Base-by-base conservation (phyloP, 257 asterid genomes). In the Paraleonurus japonicus region DNA sequence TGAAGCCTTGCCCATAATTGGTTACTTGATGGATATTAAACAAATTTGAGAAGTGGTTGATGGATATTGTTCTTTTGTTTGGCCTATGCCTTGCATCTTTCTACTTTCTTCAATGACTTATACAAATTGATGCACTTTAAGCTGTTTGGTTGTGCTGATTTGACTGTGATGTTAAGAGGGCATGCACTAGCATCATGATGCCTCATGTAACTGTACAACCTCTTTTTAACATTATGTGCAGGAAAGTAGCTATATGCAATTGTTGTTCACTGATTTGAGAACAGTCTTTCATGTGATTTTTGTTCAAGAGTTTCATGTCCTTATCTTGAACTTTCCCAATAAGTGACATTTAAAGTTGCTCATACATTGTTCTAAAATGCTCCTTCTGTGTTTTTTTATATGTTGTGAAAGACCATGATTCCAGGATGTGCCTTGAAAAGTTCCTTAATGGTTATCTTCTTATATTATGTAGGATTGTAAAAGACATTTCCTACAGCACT, bases 401-500 rank as follows among this genome's bases (percentile, higher is more conserved):
- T 69, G n/a, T 74, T 45, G 7, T 32, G 77, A 62, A 33, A 39
- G 57, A 59, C 7, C 32, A 48, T 54, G 19, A 13, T 68, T 75
- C 23, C 32, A 43, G 57, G 61, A 26, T 60, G 30, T 70, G 63
- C 51, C 65, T 48, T 70, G 45, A 54, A 16, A 32, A 32, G 59
- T 37, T 71, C 61, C 60, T 16, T 67, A 43, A 65, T 69, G 16
- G 30, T 7, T 43, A 61, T 20, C n/a, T 7, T 69, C 63, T 47
- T 74, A 33, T 61, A 35, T 60, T 79, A 17, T 84, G 81, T 72
- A 91, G 99, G 99, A 94, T 59, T 94, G 98, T 84, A 91, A 83
- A 91, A 67, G 82, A 82, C 92, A 62, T 94, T 94, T 81, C 88
- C 97, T 32, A 72, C 88, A 45, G 85, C 98, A 50, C 79, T 92